Evolutionary conservation across 306 rosid species (phyloP), one percentile per base, ranked within the genome.

Genomic region (Prunus padus): DNA sequence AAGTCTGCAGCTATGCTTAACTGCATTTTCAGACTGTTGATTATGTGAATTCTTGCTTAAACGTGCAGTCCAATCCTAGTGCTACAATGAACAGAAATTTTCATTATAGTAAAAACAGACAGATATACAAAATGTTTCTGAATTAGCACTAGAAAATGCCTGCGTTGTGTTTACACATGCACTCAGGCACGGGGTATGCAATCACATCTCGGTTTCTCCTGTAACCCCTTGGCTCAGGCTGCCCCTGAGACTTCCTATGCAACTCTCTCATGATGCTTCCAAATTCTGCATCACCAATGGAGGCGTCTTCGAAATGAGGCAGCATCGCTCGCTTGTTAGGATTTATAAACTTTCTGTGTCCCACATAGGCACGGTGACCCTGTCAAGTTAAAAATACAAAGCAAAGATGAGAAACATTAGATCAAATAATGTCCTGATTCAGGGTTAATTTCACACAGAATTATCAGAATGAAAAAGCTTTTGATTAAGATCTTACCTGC

Each of bases 321-420:
- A 88, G 46, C 86, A 88, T 77, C 0, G 78, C 78, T 76, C 82
- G 31, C 78, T 88, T 88, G 83, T 88, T 86, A 0, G 92, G 92
- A 82, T 71, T 83, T 59, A 88, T 83, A 66, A 79, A 88, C 76
- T 88, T 88, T 42, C 85, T 79, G 11, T 88, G 86, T 19, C 86
- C 92, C 1, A 79, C 81, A 11, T 83, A 88, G 10, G 92, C 88
- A 14, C 85, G 81, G 71, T 88, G 92, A 50, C 88, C 92, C 88
- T 84, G 47, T 66, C 9, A 42, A 9, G 26, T 25, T 6, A 25
- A 20, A 26, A 4, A n/a, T 30, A 26, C 45, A 11, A 52, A 18
- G 51, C 19, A 54, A 7, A 44, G 42, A 6, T 65, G 3, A 54
- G 3, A 5, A 54, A 3, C 23, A 45, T 30, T n/a, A 0, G 2